A percentile compares a stretch with the other conserved stretches of the same genome.
Conservation (phyloP, 2,329 filamentous ascomycete species). For the Microdochium nivale region DNA sequence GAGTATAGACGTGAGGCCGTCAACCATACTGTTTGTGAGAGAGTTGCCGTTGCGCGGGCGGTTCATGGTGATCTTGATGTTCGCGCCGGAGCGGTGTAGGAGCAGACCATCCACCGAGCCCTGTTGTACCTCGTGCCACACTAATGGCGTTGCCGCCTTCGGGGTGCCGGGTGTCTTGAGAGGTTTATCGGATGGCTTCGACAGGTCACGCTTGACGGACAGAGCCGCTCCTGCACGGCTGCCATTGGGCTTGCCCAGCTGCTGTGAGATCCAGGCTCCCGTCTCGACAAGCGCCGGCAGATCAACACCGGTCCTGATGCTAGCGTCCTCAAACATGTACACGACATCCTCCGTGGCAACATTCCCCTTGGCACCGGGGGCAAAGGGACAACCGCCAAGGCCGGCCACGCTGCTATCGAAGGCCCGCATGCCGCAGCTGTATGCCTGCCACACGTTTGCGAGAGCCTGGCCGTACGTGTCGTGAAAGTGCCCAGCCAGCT, state of each 20-base stretch:
- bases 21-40: slow-evolving; percentile 26
- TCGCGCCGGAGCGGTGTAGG: slow-evolving; percentile 19
- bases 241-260: slow-evolving; percentile 54
- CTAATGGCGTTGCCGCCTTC: too few species aligned
- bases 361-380: slow-evolving; percentile 78
- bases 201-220: slow-evolving; percentile 6
- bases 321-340: slow-evolving; percentile 66
- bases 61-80: slow-evolving; percentile 14
- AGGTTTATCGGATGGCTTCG: neutral
- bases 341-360: slow-evolving; percentile 80
- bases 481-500: slow-evolving; percentile 56
- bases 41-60: slow-evolving; percentile 28
- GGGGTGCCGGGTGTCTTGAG: neutral
- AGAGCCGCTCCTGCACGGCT: slow-evolving; percentile 39
- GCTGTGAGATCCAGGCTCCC: slow-evolving; percentile 59
- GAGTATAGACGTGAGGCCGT: slow-evolving; percentile 19
- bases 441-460: slow-evolving; percentile 70
- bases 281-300: slow-evolving; percentile 58
- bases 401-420: slow-evolving; percentile 78
- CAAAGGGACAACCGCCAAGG: slow-evolving; percentile 77
- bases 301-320: slow-evolving; percentile 66
- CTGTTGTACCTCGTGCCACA: too few species aligned
- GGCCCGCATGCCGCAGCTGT: slow-evolving; percentile 68
- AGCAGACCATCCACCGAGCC: slow-evolving; percentile 9
- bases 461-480: slow-evolving; percentile 81